Evolutionary conservation across 2,329 filamentous ascomycete genomes (phyloP).

Genomic region (Elsinoe batatas): DNA sequence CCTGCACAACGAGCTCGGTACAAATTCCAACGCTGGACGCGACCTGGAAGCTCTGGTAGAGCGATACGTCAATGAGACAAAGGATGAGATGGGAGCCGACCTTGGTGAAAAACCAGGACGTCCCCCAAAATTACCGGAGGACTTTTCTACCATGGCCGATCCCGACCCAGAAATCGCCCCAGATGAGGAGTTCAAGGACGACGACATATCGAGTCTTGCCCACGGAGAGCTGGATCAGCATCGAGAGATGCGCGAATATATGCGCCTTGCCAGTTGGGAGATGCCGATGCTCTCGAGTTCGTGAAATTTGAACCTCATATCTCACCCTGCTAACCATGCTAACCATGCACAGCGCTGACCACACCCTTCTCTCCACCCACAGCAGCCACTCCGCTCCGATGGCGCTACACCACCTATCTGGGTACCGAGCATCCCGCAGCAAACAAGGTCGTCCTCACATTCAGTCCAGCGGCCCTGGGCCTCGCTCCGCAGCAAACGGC

Average conservation of each 20-base stretch:
- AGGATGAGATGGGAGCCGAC: constrained; percentile 13
- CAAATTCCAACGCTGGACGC: constrained; percentile 10
- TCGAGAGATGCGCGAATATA: constrained; percentile 79
- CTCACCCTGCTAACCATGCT: not conserved
- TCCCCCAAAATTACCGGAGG: constrained; percentile 9
- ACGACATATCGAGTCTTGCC: constrained; percentile 73
- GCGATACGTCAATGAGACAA: constrained; percentile 3
- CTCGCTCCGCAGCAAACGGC: constrained; percentile 57
- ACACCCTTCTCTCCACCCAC: constrained; percentile 76
- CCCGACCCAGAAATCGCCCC: constrained; percentile 22
- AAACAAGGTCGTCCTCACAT: constrained; percentile 90
- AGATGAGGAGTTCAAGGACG: constrained; percentile 54
- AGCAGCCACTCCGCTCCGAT: constrained; percentile 63
- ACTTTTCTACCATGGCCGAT: constrained; percentile 20
- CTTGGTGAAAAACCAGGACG: constrained; percentile 12
- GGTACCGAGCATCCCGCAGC: constrained; percentile 86
- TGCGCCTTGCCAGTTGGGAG: constrained; percentile 83
- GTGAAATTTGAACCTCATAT: not conserved
- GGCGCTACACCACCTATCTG: constrained; percentile 95
- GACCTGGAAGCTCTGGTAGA: constrained; percentile 8
- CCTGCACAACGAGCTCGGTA: constrained; percentile 13
- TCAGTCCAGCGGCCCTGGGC: constrained; percentile 62
- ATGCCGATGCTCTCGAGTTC: constrained; percentile 81
- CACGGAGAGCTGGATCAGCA: constrained; percentile 84
- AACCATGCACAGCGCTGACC: constrained; percentile 44